phyloP scores from a whole-genome alignment of 1,284 basidiomycete species.

The Naganishia albida region DNA sequence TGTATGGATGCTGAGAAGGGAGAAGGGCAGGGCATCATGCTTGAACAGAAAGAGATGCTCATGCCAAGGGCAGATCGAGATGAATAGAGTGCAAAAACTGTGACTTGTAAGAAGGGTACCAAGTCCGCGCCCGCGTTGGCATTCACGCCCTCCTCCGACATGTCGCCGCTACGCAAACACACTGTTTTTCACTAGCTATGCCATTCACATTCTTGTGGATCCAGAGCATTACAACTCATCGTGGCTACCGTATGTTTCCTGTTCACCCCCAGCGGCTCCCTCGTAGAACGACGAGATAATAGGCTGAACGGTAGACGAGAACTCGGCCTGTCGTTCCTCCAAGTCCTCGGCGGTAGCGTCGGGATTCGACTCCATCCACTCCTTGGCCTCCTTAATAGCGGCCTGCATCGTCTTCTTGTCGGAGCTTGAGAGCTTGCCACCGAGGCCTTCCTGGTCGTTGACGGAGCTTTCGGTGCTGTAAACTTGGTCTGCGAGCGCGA shows the following conservation, averaged over 20 bases:
- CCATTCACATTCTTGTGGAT: too few species aligned
- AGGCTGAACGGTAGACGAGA: constrained; percentile 69
- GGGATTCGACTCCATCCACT: constrained; percentile 88
- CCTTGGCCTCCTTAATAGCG: constrained; percentile 81
- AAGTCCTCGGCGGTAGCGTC: constrained; percentile 80
- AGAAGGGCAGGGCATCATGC: too few species aligned
- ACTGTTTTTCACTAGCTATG: too few species aligned
- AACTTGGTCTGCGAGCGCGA: constrained; percentile 46
- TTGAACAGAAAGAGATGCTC: too few species aligned
- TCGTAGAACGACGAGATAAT: constrained; percentile 80
- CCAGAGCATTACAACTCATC: constrained; percentile 52
- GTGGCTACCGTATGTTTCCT: constrained; percentile 51
- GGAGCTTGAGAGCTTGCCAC: constrained; percentile 79
- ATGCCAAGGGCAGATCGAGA: too few species aligned
- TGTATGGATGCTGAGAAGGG: too few species aligned
- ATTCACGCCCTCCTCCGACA: too few species aligned
- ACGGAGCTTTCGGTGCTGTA: constrained; percentile 85
- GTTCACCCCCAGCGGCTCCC: constrained; percentile 51
- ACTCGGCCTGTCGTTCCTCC: constrained; percentile 82
- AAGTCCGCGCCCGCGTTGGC: too few species aligned
- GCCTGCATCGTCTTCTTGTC: constrained; percentile 87
- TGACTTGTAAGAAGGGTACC: too few species aligned
- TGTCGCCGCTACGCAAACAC: too few species aligned
- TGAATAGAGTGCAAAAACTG: too few species aligned
- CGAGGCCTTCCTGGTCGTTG: constrained; percentile 81